These are phyloP conservation scores for Ambrosiella xylebori DNA, from an alignment of 2,329 filamentous ascomycete genomes.

Conservation along the genomic window DNA sequence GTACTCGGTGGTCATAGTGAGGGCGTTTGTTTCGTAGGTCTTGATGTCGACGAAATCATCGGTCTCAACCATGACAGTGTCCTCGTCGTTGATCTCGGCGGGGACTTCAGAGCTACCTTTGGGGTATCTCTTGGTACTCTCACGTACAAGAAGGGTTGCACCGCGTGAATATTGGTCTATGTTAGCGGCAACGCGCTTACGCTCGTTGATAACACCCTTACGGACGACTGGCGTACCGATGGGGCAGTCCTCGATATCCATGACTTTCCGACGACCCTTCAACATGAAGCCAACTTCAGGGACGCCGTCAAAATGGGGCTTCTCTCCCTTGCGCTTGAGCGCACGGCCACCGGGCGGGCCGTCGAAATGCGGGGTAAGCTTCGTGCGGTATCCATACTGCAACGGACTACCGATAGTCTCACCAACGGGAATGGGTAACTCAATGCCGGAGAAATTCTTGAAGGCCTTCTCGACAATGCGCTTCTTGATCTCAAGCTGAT, in stretches of 20 bases:
- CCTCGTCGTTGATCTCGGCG: conserved; percentile 17
- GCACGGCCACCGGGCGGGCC: conserved; percentile 42
- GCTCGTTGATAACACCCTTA: conserved; percentile 59
- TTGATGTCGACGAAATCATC: conserved; percentile 52
- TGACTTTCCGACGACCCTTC: conserved; percentile 61
- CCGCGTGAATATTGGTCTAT: conserved; percentile 58
- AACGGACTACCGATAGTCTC: conserved; percentile 83
- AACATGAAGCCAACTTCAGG: conserved; percentile 81
- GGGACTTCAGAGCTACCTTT: conserved; percentile 25
- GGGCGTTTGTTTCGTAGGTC: conserved; percentile 74
- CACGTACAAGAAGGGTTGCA: conserved; percentile 75
- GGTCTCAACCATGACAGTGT: conserved; percentile 31
- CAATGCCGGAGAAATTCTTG: conserved; percentile 57
- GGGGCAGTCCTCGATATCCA: conserved; percentile 96
- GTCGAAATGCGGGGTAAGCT: conserved; percentile 92
- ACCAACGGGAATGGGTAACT: conserved; percentile 61
- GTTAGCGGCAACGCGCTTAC: conserved; percentile 55
- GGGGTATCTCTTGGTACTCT: conserved; percentile 55
- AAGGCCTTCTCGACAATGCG: conserved; percentile 82
- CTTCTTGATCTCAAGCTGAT: conserved; percentile 73
- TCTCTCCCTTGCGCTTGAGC: conserved; percentile 31
- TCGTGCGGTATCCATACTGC: conserved; percentile 88
- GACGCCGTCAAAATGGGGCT: conserved; percentile 36
- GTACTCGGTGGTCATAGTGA: conserved; percentile 71
- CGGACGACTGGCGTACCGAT: conserved; percentile 80